phyloP scores from a whole-genome alignment of 768 basidiomycete genomes.

The Calocera viscosa region DNA sequence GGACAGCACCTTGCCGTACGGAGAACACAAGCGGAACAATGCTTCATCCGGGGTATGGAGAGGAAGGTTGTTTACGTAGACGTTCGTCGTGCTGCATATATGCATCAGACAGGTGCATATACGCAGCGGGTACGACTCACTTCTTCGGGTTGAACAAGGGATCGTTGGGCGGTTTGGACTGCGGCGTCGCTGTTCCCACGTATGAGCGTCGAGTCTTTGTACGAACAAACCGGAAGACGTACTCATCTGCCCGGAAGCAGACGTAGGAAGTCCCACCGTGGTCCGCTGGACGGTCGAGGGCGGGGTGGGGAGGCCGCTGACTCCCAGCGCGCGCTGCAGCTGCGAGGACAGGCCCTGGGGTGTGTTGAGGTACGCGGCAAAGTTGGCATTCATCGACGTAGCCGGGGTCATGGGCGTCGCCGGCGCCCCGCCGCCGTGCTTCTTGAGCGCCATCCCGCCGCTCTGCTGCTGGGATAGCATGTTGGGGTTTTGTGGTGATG shows the following conservation, averaged over 20 bases:
- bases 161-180: constrained; percentile 24
- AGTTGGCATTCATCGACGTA: neutral
- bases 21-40: constrained; percentile 53
- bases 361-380: neutral
- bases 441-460: neutral
- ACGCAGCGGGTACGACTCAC: neutral
- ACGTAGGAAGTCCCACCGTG: constrained; percentile 34
- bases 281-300: neutral
- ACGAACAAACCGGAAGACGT: constrained; percentile 44
- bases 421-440: neutral
- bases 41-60: constrained; percentile 73
- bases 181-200: constrained; percentile 31
- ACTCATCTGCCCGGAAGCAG: constrained; percentile 31
- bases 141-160: constrained; percentile 19
- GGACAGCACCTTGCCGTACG: constrained; percentile 63
- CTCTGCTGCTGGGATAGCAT: neutral
- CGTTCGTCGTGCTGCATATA: constrained; percentile 46
- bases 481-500: neutral
- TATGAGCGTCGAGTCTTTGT: constrained; percentile 25
- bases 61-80: constrained; percentile 79
- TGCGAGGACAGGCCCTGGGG: neutral
- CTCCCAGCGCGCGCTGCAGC: neutral
- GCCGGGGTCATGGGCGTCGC: neutral
- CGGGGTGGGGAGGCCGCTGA: neutral
- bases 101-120: neutral